These are phyloP conservation scores for Ophiostoma montium DNA, from an alignment of 2,329 filamentous ascomycete species.

Conservation along the genomic window DNA sequence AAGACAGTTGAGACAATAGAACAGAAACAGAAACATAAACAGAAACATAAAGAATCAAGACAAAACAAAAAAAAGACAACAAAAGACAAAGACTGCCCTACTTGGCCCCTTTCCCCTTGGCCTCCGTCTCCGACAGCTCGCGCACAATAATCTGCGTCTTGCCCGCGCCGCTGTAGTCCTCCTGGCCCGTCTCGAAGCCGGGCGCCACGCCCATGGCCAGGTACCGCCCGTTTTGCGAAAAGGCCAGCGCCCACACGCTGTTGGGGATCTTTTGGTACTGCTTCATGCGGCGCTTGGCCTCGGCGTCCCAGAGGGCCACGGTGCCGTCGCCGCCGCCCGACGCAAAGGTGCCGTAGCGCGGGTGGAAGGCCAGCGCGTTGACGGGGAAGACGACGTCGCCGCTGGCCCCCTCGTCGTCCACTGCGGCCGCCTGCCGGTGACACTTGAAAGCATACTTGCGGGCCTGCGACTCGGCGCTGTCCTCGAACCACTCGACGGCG, in stretches of 20 bases:
- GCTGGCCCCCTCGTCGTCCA: conserved; percentile 44
- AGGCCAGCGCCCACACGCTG: conserved; percentile 63
- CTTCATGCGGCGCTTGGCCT: conserved; percentile 76
- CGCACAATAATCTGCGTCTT: conserved; percentile 66
- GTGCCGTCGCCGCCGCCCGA: conserved; percentile 82
- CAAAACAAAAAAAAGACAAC: background rate
- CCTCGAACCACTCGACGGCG: conserved; percentile 96
- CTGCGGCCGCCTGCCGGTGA: conserved; percentile 63
- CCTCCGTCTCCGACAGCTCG: conserved; percentile 76
- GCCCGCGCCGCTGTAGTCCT: conserved; percentile 60
- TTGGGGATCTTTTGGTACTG: conserved; percentile 77
- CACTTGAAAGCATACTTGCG: conserved; percentile 99
- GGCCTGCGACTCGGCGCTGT: conserved; percentile 70
- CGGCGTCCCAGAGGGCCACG: conserved; percentile 85
- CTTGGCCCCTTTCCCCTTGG: conserved; percentile 69
- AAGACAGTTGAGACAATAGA: background rate
- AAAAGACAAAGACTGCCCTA: conserved; percentile 17
- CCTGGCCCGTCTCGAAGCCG: conserved; percentile 76
- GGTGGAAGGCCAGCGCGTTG: conserved; percentile 80
- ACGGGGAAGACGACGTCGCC: conserved; percentile 82
- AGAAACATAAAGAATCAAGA: background rate
- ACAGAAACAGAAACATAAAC: background rate
- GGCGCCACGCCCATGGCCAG: conserved; percentile 72
- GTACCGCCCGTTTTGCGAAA: conserved; percentile 62
- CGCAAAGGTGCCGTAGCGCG: conserved; percentile 69